Base-by-base conservation (phyloP, 2,329 filamentous ascomycete genomes). In the Hyphodiscus sp. region DNA sequence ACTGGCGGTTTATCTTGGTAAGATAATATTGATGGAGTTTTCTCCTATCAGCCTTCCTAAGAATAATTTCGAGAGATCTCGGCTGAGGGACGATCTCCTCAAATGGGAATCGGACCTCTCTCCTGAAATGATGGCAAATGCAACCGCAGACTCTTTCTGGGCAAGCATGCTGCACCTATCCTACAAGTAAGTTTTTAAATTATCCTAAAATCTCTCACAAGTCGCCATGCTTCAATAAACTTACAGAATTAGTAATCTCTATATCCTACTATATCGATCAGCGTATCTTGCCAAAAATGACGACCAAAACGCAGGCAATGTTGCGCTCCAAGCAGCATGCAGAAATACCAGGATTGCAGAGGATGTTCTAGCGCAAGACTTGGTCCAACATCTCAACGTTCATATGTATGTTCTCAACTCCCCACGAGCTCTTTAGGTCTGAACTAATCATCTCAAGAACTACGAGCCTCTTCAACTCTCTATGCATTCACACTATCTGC, bases 401-500 rank as follows among this genome's bases (percentile, higher is more conserved):
- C 75, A 76, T 53, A 64, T 76, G 69, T 69, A 59, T 57, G 63
- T 58, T 19, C 45, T 7, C 26, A 5, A 20, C 15, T 16, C 13
- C 10, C 20, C 1, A 18, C 2, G 30, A 2, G 2, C 2, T 16
- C 7, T 26, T 41, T 26, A 8, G 9, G 2, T 1, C 11, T 42
- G 3, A 1, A 2, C 45, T 23, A 9, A 10, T 38, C 41, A 62
- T 53, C 16, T n/a, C 33, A 4, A 70, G 67, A 57, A 76, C 76
- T 44, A 77, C 74, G 0, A 74, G 75, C 52, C 63, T 74, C 0
- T 76, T 76, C 60, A 73, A 73, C 41, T 71, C 74, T 1, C 65
- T 77, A 1, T 77, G 74, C 53, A 75, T 77, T 41, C 74, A 77
- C 49, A 73, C 73, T 0, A 72, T 75, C 8, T 67, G 74, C 42